phyloP scores from a whole-genome alignment of 768 basidiomycete species.

The Boletus edulis region DNA sequence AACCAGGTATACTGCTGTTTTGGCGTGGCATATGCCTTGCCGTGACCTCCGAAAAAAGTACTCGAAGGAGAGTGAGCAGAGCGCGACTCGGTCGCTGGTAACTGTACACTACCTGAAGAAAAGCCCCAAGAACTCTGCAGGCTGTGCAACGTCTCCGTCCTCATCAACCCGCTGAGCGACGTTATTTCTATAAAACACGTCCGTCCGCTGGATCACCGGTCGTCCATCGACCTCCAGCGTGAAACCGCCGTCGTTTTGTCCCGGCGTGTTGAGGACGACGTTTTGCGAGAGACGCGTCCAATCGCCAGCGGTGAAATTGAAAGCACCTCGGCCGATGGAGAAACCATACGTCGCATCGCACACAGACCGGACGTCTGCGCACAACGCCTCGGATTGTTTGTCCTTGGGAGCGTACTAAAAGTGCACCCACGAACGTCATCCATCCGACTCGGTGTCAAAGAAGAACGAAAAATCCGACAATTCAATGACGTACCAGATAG shows the following conservation, averaged over 20 bases:
- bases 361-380: slow-evolving; percentile 54
- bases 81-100: neutral
- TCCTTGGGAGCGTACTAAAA: slow-evolving; percentile 72
- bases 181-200: slow-evolving; percentile 59
- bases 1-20: slow-evolving; percentile 77
- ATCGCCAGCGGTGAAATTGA: slow-evolving; percentile 53
- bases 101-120: slow-evolving; percentile 69
- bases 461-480: too few species aligned
- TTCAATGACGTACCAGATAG: slow-evolving; percentile 53
- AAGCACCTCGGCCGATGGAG: slow-evolving; percentile 72
- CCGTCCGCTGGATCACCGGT: slow-evolving; percentile 48
- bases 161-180: slow-evolving; percentile 22
- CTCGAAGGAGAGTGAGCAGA: slow-evolving; percentile 31
- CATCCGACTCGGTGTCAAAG: neutral
- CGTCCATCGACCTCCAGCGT: slow-evolving; percentile 60
- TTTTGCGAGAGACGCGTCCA: slow-evolving; percentile 78
- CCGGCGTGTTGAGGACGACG: slow-evolving; percentile 72
- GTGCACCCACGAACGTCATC: neutral
- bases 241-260: slow-evolving; percentile 64
- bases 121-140: slow-evolving; percentile 32
- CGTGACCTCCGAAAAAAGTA: slow-evolving; percentile 62
- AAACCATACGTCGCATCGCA: slow-evolving; percentile 70
- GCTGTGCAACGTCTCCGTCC: neutral
- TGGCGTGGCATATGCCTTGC: slow-evolving; percentile 41
- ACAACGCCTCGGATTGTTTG: slow-evolving; percentile 59